These are phyloP conservation scores for Extremus antarcticus DNA, from an alignment of 495 filamentous ascomycete genomes.

Conservation along the genomic window DNA sequence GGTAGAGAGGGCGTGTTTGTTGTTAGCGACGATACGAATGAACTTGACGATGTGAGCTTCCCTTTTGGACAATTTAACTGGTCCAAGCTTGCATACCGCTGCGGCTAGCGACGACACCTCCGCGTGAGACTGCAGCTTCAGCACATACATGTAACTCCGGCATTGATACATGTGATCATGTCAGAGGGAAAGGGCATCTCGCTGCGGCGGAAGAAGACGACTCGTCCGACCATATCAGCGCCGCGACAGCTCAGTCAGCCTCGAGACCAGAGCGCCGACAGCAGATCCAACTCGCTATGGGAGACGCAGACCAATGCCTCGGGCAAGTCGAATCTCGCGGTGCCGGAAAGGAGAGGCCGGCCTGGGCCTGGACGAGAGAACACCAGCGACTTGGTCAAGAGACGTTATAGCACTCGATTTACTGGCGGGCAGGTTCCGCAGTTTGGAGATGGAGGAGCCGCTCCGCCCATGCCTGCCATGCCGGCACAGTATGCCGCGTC, in stretches of 20 bases:
- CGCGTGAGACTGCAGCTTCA: background rate
- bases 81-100: background rate
- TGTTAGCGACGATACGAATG: background rate
- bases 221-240: slow-evolving; percentile 68
- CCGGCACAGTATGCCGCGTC: slow-evolving; percentile 37
- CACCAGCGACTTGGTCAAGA: slow-evolving; percentile 88
- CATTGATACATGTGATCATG: background rate
- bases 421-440: slow-evolving; percentile 46
- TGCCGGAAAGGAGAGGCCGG: slow-evolving; percentile 4
- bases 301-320: slow-evolving; percentile 12
- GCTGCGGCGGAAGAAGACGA: slow-evolving; percentile 77
- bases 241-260: slow-evolving; percentile 64
- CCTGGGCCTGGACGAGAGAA: slow-evolving; percentile 25
- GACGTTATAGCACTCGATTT: slow-evolving; percentile 86
- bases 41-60: background rate
- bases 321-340: slow-evolving; percentile 6
- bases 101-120: background rate
- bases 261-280: slow-evolving; percentile 34
- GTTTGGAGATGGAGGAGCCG: slow-evolving; percentile 37
- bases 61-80: background rate
- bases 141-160: background rate
- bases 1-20: background rate
- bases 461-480: slow-evolving; percentile 56
- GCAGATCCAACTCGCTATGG: slow-evolving; percentile 24
- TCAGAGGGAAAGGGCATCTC: slow-evolving; percentile 60